These are phyloP conservation scores for Gryganskiella cystojenkinii DNA, from an alignment of 192 early-diverging fungal genomes.

Conservation along the genomic window DNA sequence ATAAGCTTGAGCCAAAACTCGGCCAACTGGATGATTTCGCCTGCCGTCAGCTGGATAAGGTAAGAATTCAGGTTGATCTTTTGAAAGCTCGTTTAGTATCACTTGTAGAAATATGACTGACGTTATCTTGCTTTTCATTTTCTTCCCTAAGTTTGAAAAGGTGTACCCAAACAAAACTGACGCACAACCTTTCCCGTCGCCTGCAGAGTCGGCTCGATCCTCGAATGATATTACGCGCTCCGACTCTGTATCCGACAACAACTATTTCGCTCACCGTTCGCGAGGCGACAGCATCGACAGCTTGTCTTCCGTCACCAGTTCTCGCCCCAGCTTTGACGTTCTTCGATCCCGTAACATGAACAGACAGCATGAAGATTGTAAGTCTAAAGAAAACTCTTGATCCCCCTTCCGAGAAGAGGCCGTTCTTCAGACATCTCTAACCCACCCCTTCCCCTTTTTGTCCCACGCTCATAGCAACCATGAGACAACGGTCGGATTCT, in stretches of 20 bases:
- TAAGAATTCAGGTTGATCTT: neutral
- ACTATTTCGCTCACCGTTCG: slow-evolving; percentile 41
- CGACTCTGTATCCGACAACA: slow-evolving; percentile 3
- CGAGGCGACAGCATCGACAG: slow-evolving; percentile 49
- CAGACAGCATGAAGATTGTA: slow-evolving; percentile 49
- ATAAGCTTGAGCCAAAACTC: slow-evolving; percentile 61
- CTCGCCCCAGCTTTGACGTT: slow-evolving; percentile 46
- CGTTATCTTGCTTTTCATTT: neutral
- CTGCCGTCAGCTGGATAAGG: slow-evolving; percentile 11
- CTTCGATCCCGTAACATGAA: slow-evolving; percentile 24
- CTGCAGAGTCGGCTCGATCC: slow-evolving; percentile 42
- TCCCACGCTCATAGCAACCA: slow-evolving; percentile 14
- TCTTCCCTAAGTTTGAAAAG: slow-evolving; percentile 17
- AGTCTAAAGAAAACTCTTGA: neutral
- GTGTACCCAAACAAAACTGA: slow-evolving; percentile 45
- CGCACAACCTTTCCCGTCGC: slow-evolving; percentile 36
- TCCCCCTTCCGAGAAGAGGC: neutral
- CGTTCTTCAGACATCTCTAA: neutral
- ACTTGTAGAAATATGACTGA: neutral
- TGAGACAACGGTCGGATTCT: slow-evolving; percentile 43
- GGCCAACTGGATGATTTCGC: slow-evolving; percentile 10
- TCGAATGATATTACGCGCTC: slow-evolving; percentile 34
- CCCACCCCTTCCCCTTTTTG: neutral
- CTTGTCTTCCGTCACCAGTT: slow-evolving; percentile 32
- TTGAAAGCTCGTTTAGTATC: neutral